Evolutionary conservation across 805 yeast genomes (phyloP).

Genomic region (Huiozyma naganishii): DNA sequence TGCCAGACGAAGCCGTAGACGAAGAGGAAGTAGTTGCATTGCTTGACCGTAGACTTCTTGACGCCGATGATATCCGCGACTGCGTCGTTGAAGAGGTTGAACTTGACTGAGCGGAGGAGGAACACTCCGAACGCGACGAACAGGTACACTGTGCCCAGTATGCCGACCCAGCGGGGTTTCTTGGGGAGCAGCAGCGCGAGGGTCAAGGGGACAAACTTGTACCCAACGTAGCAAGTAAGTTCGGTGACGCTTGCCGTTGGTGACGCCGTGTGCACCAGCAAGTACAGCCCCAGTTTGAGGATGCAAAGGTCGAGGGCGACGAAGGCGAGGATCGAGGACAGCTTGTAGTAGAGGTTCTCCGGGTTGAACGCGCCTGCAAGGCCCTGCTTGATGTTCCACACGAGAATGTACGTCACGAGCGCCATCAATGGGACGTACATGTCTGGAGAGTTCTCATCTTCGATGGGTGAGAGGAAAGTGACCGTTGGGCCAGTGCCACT

Average conservation of each 20-base stretch:
- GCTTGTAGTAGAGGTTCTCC: conserved; percentile 74
- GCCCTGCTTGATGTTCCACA: conserved; percentile 80
- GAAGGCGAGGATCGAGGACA: conserved; percentile 79
- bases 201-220: conserved; percentile 79
- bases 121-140: conserved; percentile 52
- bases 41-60: conserved; percentile 57
- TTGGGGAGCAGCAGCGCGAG: conserved; percentile 44
- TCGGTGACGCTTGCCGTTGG: conserved; percentile 53
- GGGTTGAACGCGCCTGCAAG: conserved; percentile 87
- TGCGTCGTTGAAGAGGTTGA: conserved; percentile 36
- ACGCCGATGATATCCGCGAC: conserved; percentile 35
- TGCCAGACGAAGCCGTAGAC: conserved; percentile 77
- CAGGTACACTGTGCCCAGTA: conserved; percentile 39
- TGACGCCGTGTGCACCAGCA: conserved; percentile 34
- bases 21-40: conserved; percentile 79
- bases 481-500: conserved; percentile 7
- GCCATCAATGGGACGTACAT: conserved; percentile 94
- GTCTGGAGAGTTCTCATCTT: conserved; percentile 92
- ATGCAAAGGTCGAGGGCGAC: conserved; percentile 65
- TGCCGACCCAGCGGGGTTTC: conserved; percentile 35
- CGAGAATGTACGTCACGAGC: conserved; percentile 70
- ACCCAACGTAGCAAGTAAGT: conserved; percentile 80
- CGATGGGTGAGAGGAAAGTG: conserved; percentile 50
- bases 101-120: conserved; percentile 45
- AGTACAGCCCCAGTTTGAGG: conserved; percentile 72